These are phyloP conservation scores for Macrophomina phaseolina DNA, from an alignment of 2,329 filamentous ascomycete species.

Conservation along the genomic window DNA sequence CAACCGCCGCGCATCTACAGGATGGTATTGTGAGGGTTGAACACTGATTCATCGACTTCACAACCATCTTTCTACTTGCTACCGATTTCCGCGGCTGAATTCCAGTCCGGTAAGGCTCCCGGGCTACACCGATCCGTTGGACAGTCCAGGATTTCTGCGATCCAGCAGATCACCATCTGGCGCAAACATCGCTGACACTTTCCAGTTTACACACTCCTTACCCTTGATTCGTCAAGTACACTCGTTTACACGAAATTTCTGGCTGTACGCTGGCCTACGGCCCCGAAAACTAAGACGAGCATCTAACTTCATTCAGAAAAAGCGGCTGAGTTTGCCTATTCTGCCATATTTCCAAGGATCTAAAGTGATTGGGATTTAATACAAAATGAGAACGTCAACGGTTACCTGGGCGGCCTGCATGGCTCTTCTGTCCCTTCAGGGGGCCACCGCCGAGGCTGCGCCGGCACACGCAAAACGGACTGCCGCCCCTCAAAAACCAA, in stretches of 20 bases:
- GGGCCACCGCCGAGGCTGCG: conserved; percentile 56
- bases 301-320: conserved; percentile 14
- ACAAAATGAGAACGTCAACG: conserved; percentile 51
- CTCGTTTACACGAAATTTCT: conserved; percentile 53
- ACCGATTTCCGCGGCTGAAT: conserved; percentile 39
- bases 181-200: conserved; percentile 31
- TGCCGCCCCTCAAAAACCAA: conserved; percentile 39
- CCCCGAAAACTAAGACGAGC: background rate
- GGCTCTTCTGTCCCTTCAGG: conserved; percentile 50
- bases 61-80: conserved; percentile 24
- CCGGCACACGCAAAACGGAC: conserved; percentile 48
- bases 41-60: conserved; percentile 18
- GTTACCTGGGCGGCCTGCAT: conserved; percentile 55
- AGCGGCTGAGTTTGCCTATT: conserved; percentile 7
- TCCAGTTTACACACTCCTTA: conserved; percentile 44
- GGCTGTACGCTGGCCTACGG: conserved; percentile 34
- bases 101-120: conserved; percentile 43
- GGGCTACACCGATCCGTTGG: background rate
- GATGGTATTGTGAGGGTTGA: conserved; percentile 24
- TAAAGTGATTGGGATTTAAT: conserved; percentile 31
- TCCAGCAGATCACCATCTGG: background rate
- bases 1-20: conserved; percentile 33
- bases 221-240: conserved; percentile 56
- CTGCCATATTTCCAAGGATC: conserved; percentile 1
- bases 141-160: background rate